Conservation (phyloP, 176 grass and related monocot species). For the Carex scoparia region DNA sequence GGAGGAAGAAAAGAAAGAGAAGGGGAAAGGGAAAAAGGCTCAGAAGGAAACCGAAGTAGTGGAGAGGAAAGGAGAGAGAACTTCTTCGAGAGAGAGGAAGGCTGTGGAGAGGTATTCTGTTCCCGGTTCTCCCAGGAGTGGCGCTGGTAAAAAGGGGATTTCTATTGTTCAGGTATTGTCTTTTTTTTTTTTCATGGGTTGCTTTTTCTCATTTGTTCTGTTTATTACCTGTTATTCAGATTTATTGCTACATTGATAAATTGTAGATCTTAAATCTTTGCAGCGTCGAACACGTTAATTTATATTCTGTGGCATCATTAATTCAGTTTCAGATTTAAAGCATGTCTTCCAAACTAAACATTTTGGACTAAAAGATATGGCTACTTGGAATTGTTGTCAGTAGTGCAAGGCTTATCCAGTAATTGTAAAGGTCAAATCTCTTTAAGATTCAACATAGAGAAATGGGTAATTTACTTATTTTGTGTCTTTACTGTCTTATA, state of each 20-base stretch:
- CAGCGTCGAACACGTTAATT: neutral
- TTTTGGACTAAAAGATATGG: neutral
- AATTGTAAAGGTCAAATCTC: neutral
- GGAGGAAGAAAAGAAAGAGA: neutral
- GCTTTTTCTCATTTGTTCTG: neutral
- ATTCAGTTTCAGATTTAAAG: neutral
- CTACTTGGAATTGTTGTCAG: neutral
- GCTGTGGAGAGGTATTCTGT: conserved; percentile 82
- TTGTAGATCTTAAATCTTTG: neutral
- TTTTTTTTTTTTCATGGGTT: neutral
- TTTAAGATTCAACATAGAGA: neutral
- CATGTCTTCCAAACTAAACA: neutral
- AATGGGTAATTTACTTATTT: neutral
- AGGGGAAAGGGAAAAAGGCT: conserved; percentile 2
- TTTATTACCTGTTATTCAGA: neutral
- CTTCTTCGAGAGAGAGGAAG: conserved; percentile 82
- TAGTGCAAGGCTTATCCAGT: neutral
- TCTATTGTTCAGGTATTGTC: conserved; percentile 54
- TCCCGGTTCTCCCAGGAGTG: conserved; percentile 34
- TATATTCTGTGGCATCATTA: neutral
- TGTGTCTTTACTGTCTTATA: conserved; percentile 18
- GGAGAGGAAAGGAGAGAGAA: conserved; percentile 36
- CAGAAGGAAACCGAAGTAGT: conserved; percentile 17
- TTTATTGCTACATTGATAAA: neutral
- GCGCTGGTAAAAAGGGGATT: conserved; percentile 45